Evolutionary conservation across 768 basidiomycete genomes (phyloP), one percentile per base, ranked within the genome.

Genomic region (Galerina marginata): DNA sequence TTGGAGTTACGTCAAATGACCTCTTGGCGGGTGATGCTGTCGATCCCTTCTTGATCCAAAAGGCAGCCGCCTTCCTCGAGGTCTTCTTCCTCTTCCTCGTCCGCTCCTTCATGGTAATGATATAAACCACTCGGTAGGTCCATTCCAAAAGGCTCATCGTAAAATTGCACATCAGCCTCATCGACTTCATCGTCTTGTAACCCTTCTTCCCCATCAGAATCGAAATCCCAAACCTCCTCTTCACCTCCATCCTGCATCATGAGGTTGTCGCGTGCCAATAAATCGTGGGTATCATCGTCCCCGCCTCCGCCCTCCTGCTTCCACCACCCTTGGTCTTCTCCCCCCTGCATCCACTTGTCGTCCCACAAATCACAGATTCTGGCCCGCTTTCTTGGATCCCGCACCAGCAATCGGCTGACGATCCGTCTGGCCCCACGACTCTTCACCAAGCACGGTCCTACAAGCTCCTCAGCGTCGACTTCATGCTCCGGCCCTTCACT

Each of bases 341-440:
- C 72, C 45, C 71, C 75, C 44, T 71, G 67, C 79, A 82, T 81
- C 81, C 81, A 84, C 53, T 69, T 71, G 60, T 84, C 83, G 46
- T 76, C 84, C 90, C 88, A 90, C 54, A 95, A 59, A 40, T 89
- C 85, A 26, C 68, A 78, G 36, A 93, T 77, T 65, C 81, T 79
- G 45, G 85, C 81, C n/a, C 93, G 77, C 64, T 84, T 83, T 65
- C 69, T 77, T 51, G 89, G 85, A 72, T 95, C 88, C 26, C 93
- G 76, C 16, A 91, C 88, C 43, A 96, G 77, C 50, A 96, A 67
- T 47, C 79, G 73, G 9, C 70, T 82, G 0, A 91, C 91, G 40
- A 92, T 74, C 16, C 81, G 67, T 68, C 79, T 80, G 46, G 85
- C 81, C 6, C 82, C 84, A 12, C 70, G 69, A 60, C 78, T 78